Evolutionary conservation across 768 basidiomycete genomes (phyloP), one percentile per base, ranked within the genome.

Genomic region (Termitomyces sp.): DNA sequence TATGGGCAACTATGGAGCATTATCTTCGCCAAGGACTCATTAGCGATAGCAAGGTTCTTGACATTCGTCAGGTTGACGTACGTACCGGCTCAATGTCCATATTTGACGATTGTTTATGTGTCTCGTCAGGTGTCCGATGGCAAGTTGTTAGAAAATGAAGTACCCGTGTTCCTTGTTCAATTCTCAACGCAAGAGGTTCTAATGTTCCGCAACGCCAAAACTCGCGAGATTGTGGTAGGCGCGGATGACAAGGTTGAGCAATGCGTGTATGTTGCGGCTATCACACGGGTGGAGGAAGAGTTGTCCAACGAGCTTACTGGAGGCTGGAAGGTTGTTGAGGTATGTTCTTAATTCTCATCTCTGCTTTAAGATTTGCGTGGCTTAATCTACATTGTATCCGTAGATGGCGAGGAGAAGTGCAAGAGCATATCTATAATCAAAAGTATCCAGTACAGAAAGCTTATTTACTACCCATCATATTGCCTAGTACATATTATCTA

Each of bases 241-340:
- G 87, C 91, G 3, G 93, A 95, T 69, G 81, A 95, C 69, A 84
- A 85, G 65, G 95, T 98, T 33, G 94, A 97, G 73, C 92, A 95
- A 69, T 95, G 93, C 67, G 86, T 84, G 22, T 99, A 99, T 70
- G 91, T 90, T 18, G 93, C 94, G 27, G 95, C 93, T 1, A 73
- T 99, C 60, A 98, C 95, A 18, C 84, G 95, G 30, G 75, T 93
- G 33, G 88, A 92, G 68, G 88, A 89, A 66, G 93, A 98, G 69
- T 76, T 98, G 61, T 86, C 86, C 31, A 91, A 98, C 69, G 92
- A 95, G 71, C 79, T 97, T 47, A 99, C 97, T 0, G 95, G 93
- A 45, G 97, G 97, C 13, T 99, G 97, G 96, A 98, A 98, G 74
- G 85, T 98, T 54, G 82, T 98, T 30, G 96, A 98, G 87, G 94